phyloP scores from a whole-genome alignment of 495 filamentous ascomycete species.

The Tuber magnatum region DNA sequence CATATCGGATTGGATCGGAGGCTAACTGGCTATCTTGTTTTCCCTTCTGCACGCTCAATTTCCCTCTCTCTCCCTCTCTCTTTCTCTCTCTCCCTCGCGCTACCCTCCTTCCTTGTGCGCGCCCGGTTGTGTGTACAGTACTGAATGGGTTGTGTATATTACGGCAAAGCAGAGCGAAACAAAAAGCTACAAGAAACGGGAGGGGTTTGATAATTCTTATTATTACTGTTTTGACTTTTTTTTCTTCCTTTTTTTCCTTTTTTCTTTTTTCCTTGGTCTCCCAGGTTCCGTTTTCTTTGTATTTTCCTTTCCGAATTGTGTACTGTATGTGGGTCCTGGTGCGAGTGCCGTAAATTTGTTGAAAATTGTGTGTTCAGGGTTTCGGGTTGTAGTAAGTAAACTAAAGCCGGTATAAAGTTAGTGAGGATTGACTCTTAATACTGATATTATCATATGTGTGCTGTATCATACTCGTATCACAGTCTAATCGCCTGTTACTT shows the following conservation, averaged over 20 bases:
- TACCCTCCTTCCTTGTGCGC: background rate
- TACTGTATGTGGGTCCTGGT: background rate
- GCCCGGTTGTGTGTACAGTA: background rate
- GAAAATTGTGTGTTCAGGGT: background rate
- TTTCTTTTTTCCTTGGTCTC: background rate
- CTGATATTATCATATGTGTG: too few species aligned
- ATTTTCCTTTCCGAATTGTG: background rate
- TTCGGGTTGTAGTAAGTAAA: background rate
- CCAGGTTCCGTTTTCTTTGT: background rate
- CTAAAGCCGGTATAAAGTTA: background rate
- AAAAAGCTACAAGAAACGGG: background rate
- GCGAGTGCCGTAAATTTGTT: background rate
- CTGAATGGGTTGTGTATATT: background rate
- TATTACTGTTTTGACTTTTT: background rate
- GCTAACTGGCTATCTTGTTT: background rate
- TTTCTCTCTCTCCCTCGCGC: background rate
- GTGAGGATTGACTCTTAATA: background rate
- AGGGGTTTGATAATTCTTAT: background rate
- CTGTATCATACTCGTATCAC: too few species aligned
- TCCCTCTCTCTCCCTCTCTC: background rate
- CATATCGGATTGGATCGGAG: background rate
- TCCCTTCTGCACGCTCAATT: background rate
- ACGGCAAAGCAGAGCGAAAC: background rate
- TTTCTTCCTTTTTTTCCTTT: background rate
- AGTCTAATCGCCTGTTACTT: too few species aligned